Percentiles rank a stretch among this genome's conserved stretches.
Evolutionary conservation across 1,139 yeast genomes (phyloP).

Genomic region (Hemisphaericaspora xylofermentans): DNA sequence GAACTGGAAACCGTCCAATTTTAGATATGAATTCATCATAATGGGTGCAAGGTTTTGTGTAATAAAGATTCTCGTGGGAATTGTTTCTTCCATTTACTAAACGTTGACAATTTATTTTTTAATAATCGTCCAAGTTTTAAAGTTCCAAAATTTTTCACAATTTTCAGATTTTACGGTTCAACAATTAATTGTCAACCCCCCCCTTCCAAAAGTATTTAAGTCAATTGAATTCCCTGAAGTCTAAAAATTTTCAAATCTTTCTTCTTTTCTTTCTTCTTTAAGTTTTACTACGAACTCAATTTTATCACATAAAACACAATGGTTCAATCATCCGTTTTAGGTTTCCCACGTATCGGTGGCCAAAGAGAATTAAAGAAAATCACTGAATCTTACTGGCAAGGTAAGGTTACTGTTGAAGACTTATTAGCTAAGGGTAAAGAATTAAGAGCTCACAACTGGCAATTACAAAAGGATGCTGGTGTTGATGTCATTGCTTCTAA

Average conservation of each 20-base stretch:
- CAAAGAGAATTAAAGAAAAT: constrained; percentile 98
- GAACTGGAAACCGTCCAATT: too few species aligned
- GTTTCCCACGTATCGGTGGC: constrained; percentile 99
- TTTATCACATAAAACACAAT: constrained; percentile 32
- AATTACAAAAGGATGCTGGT: constrained; percentile 95
- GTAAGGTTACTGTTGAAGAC: constrained; percentile 85
- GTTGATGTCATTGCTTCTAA: constrained; percentile 96
- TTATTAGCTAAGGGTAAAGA: constrained; percentile 91
- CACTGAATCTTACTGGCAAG: constrained; percentile 98
- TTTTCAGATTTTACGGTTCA: neutral
- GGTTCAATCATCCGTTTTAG: constrained; percentile 96
- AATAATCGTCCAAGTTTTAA: too few species aligned
- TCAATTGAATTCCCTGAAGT: constrained; percentile 5
- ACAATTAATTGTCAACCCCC: neutral
- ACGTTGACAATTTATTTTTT: too few species aligned
- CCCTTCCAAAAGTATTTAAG: constrained; percentile 1
- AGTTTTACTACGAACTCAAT: constrained; percentile 5
- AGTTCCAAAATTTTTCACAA: neutral
- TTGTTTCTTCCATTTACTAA: too few species aligned
- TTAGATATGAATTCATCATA: too few species aligned
- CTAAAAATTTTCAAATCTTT: constrained; percentile 3
- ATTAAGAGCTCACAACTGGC: constrained; percentile 96
- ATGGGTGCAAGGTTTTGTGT: neutral
- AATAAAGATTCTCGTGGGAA: neutral
- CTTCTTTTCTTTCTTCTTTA: constrained; percentile 5